These are phyloP conservation scores for Candida neerlandica DNA, from an alignment of 1,139 yeast species.

Conservation along the genomic window DNA sequence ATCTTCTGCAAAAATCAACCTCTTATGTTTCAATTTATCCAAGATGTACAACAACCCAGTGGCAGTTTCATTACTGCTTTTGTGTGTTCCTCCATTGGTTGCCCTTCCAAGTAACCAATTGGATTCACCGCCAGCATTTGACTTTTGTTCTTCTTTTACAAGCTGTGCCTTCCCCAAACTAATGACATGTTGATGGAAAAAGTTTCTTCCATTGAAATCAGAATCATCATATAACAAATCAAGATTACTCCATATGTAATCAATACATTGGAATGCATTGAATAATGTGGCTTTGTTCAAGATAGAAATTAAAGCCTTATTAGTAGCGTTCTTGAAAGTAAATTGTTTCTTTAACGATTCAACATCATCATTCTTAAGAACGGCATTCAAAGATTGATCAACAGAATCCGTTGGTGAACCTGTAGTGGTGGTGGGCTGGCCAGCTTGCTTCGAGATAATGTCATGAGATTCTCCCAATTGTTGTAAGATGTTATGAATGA, in stretches of 20 bases:
- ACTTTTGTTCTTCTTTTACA: constrained; percentile 23
- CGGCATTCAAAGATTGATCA: constrained; percentile 19
- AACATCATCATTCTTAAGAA: constrained; percentile 49
- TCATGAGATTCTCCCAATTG: constrained; percentile 30
- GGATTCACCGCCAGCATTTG: constrained; percentile 38
- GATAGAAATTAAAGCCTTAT: constrained; percentile 53
- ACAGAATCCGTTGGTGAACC: constrained; percentile 5
- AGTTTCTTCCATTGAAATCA: constrained; percentile 81
- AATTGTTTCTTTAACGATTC: constrained; percentile 32
- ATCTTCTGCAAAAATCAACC: constrained; percentile 68
- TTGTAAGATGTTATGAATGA: constrained; percentile 57
- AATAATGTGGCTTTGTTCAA: constrained; percentile 65
- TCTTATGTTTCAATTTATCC: constrained; percentile 32
- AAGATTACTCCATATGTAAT: constrained; percentile 44
- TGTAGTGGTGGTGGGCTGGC: not conserved
- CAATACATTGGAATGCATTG: constrained; percentile 58
- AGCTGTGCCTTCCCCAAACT: constrained; percentile 63
- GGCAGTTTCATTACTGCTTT: constrained; percentile 19
- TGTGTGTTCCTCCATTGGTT: constrained; percentile 7
- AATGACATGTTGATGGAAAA: constrained; percentile 81
- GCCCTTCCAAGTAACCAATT: constrained; percentile 27
- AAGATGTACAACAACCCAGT: constrained; percentile 28
- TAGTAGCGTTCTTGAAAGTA: constrained; percentile 23
- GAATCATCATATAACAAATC: constrained; percentile 50
- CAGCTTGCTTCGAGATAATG: constrained; percentile 7